Evolutionary conservation across 106 monocot genomes (phyloP).

Genomic region (Dendrobium huoshanense): DNA sequence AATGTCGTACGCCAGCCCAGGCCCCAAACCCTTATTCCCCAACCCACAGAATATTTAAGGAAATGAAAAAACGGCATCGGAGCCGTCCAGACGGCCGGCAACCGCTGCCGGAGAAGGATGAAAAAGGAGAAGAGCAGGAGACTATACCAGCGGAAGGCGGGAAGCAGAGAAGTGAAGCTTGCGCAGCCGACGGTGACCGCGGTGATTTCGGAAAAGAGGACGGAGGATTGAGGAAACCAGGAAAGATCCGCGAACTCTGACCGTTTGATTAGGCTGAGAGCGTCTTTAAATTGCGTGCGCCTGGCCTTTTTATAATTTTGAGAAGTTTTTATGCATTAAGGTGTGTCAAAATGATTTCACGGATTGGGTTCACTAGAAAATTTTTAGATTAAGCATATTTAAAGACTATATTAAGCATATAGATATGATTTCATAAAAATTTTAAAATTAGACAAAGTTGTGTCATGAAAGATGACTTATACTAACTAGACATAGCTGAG

Average conservation of each 20-base stretch:
- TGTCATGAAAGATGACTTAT: too few relatives aligned
- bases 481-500: too few relatives aligned
- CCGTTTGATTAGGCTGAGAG: not conserved
- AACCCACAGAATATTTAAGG: not conserved
- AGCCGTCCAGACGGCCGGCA: not conserved
- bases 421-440: too few relatives aligned
- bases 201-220: not conserved
- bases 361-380: too few relatives aligned
- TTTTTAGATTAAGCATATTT: too few relatives aligned
- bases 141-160: not conserved
- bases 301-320: too few relatives aligned
- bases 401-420: too few relatives aligned
- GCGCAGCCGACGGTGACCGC: not conserved
- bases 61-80: not conserved
- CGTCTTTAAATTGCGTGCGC: too few relatives aligned
- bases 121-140: not conserved
- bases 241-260: not conserved
- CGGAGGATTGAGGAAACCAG: not conserved
- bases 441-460: too few relatives aligned
- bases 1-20: not conserved
- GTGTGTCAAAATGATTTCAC: too few relatives aligned
- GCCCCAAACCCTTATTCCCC: not conserved
- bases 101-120: not conserved
- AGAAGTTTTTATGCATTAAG: too few relatives aligned
- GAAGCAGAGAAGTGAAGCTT: not conserved